Evolutionary conservation across 2,329 filamentous ascomycete species (phyloP).

Genomic region (Fusarium sp.): DNA sequence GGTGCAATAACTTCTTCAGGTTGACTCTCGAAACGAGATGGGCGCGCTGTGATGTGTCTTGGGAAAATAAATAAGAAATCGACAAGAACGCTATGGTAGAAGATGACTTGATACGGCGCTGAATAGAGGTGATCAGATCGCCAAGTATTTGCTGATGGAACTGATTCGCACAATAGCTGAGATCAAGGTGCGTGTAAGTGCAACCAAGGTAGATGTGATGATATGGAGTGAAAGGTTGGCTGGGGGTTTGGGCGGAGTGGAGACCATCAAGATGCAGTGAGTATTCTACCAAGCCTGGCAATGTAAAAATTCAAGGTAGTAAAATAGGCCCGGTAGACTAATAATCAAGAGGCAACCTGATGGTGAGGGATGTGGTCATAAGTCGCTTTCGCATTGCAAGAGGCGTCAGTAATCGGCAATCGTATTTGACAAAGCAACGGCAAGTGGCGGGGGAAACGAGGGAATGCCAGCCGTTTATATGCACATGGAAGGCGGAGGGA

Average conservation of each 20-base stretch:
- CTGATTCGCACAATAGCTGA: neutral
- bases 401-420: conserved; percentile 40
- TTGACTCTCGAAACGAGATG: neutral
- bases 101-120: neutral
- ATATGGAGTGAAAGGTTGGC: neutral
- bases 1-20: neutral
- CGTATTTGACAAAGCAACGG: conserved; percentile 37
- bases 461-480: conserved; percentile 63
- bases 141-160: neutral
- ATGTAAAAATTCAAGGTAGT: neutral
- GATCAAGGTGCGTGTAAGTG: neutral
- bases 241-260: neutral
- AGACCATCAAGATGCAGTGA: neutral
- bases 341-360: neutral
- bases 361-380: conserved; percentile 15
- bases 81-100: neutral
- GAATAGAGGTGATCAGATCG: neutral
- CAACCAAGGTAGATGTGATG: neutral
- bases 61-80: neutral
- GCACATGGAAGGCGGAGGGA: conserved; percentile 49
- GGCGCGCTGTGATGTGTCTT: neutral
- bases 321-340: neutral
- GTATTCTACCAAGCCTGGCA: neutral
- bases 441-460: conserved; percentile 45
- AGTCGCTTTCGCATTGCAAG: conserved; percentile 14